Evolutionary conservation across 306 rosid species (phyloP).

Genomic region (Prunus salicina): DNA sequence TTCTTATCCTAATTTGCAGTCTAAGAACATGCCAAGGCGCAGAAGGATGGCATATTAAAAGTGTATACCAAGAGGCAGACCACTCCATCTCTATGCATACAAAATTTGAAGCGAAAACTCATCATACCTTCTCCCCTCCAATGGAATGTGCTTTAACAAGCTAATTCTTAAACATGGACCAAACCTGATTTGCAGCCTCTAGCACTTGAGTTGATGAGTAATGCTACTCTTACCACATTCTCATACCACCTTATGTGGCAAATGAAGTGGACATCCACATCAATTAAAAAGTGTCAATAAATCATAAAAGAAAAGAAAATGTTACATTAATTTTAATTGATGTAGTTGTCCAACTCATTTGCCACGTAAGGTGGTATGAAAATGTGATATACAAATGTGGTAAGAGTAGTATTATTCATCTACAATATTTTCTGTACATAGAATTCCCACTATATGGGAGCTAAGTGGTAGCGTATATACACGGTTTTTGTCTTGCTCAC

Average conservation of each 20-base stretch:
- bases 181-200: not conserved
- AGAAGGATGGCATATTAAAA: not conserved
- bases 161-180: not conserved
- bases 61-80: not conserved
- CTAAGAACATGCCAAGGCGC: not conserved
- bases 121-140: not conserved
- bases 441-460: slow-evolving; percentile 8
- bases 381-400: no score
- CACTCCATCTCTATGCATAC: not conserved
- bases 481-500: slow-evolving; percentile 3
- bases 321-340: no score
- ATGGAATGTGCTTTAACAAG: not conserved
- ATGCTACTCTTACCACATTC: no score
- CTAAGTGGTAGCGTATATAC: not conserved
- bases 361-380: no score
- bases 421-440: not conserved
- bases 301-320: no score
- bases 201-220: not conserved
- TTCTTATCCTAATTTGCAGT: not conserved
- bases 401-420: not conserved
- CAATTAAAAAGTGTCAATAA: no score
- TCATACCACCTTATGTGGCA: no score
- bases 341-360: no score
- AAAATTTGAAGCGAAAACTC: not conserved
- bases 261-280: no score